Base-by-base conservation (phyloP, 2,329 filamentous ascomycete genomes). In the Pseudopithomyces chartarum region DNA sequence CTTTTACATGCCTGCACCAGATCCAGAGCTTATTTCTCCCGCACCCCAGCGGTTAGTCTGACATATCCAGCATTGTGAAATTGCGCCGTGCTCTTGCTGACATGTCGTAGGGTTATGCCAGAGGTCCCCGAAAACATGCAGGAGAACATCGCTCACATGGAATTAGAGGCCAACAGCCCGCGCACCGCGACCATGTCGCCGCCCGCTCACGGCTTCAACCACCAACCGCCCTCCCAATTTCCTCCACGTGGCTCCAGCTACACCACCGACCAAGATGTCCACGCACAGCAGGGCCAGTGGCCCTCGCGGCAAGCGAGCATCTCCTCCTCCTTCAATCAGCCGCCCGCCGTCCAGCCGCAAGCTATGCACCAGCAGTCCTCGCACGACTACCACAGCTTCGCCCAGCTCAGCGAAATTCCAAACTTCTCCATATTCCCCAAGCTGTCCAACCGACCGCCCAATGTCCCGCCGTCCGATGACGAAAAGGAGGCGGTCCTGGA, bases 101-200 rank as follows among this genome's bases (percentile, higher is more conserved):
- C 69, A 61, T 53, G 58, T 55, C 55, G 73, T 77, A 96, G 92
- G 81, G 87, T 96, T 71, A 97, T 94, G 87, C 91, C 92, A 75
- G 92, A 97, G 83, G 92, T 97, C 64, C 92, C 94, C 66, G 90
- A 94, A 78, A 94, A 97, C 79, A 97, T 99, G 86, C 92, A 97
- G 80, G 89, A 96, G 71, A 94, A 91, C 78, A 85, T 99, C 64
- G 90, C 94, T 70, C 89, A 93, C 76, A 87, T 99, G 80, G 93
- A 97, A 82, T 84, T 92, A 58, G 88, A 92, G 81, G 89, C 90
- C 79, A 77, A 80, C 84, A 81, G 78, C 51, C 67, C 73, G 40
- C 72, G 67, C 58, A 62, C 64, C 56, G 62, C 66, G 49, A 63
- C 68, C 56, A 66, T 68, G 64, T 73, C 73, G 50, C 59, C 59